Base-by-base conservation (phyloP, 768 basidiomycete genomes). In the Termitomyces sp. region DNA sequence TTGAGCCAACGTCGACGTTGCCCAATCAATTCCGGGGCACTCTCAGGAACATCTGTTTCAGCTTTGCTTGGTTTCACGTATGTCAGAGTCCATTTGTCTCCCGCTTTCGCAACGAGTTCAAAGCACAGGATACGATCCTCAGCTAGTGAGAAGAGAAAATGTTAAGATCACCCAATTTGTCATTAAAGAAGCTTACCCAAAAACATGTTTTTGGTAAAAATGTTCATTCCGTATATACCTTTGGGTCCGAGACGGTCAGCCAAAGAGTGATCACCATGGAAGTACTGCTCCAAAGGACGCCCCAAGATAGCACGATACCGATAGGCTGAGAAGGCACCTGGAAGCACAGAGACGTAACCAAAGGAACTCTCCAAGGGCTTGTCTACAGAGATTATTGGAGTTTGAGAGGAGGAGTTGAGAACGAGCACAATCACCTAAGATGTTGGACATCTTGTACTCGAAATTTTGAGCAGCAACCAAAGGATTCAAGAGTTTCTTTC, bases 371-470 rank as follows among this genome's bases (percentile, higher is more conserved):
- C 95, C 53, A 94, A 78, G 1, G 95, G 95, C 70, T 97, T 95
- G 70, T 95, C 93, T 88, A 16, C 24, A 24, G 22, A 14, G 59
- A 46, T 14, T 2, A 11, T 30, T 32, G 26, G 14, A 40, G 1
- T 20, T 13, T 8, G n/a, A 45, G 28, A 30, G 13, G 18, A 22
- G 9, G 10, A 48, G 22, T 44, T 33, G 6, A 52, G 13, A 11
- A 30, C 36, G 28, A 22, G 20, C 28, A 22, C 33, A 56, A 76
- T 54, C 63, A 85, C 87, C 90, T 30, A 98, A 78, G 67, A 98
- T 97, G 72, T 98, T 97, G 46, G 92, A 94, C 92, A 98, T 96
- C 75, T 94, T 97, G 76, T 97, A 97, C 74, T 95, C 94, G 65
- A 95, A 95, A 73, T 98, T 97, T 71, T 98, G 95, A 16, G 95